phyloP scores from a whole-genome alignment of 768 basidiomycete genomes.

The Tremella yokohamensis region DNA sequence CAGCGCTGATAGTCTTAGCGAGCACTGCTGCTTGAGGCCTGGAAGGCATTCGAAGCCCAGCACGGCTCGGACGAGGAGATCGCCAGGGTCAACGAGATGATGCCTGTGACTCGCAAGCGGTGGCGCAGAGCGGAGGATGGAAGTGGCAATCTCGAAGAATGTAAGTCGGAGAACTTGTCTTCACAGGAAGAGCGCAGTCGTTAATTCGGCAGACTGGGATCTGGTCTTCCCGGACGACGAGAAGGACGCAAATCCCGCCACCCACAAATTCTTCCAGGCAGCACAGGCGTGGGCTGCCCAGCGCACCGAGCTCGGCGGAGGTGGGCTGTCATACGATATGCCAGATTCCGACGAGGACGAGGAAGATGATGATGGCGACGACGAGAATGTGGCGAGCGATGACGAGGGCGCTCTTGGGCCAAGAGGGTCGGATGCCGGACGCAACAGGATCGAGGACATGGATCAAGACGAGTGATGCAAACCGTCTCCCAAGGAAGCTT shows the following conservation, averaged over 20 bases:
- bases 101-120: slow-evolving; percentile 84
- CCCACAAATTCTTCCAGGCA: slow-evolving; percentile 93
- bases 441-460: too few species aligned
- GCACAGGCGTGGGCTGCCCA: slow-evolving; percentile 74
- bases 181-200: not conserved
- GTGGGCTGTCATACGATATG: slow-evolving; percentile 43
- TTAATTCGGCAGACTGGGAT: slow-evolving; percentile 71
- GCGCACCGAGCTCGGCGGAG: slow-evolving; percentile 29
- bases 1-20: slow-evolving; percentile 57
- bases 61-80: slow-evolving; percentile 71
- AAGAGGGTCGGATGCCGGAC: too few species aligned
- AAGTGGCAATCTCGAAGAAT: slow-evolving; percentile 74
- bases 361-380: slow-evolving; percentile 33
- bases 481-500: too few species aligned
- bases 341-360: slow-evolving; percentile 39
- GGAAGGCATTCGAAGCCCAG: slow-evolving; percentile 88
- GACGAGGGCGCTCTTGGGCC: too few species aligned
- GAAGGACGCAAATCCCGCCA: slow-evolving; percentile 81
- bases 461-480: too few species aligned
- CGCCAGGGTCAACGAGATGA: slow-evolving; percentile 81
- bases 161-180: slow-evolving; percentile 33
- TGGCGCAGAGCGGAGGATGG: slow-evolving; percentile 81
- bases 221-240: slow-evolving; percentile 96
- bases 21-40: slow-evolving; percentile 83
- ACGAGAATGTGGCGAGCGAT: not conserved